Evolutionary conservation across 179 eudicot genomes (phyloP).

Genomic region (Spinacia oleracea): DNA sequence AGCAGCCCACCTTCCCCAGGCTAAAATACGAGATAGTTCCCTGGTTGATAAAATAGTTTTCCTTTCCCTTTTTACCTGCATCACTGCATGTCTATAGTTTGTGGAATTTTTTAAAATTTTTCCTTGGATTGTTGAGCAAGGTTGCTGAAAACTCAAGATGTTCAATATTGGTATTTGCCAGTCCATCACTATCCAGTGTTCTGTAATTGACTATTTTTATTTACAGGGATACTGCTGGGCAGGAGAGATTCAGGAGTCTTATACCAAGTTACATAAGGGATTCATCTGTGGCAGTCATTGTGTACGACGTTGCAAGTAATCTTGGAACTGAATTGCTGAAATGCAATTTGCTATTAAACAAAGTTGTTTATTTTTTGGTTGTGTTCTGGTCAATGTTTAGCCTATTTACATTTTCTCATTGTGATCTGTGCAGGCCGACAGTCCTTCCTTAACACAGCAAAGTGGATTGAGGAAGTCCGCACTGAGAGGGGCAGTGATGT

Average conservation of each 20-base stretch:
- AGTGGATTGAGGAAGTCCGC: constrained; percentile 82
- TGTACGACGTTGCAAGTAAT: constrained; percentile 74
- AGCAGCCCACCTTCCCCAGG: neutral
- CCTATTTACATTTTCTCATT: neutral
- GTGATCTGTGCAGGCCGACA: constrained; percentile 47
- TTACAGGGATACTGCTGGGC: constrained; percentile 79
- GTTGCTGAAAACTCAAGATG: neutral
- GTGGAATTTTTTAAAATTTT: neutral
- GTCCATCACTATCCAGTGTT: neutral
- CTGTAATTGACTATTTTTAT: constrained; percentile 6
- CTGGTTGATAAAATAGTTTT: neutral
- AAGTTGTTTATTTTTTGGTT: neutral
- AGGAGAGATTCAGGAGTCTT: constrained; percentile 79
- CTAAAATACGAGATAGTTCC: neutral
- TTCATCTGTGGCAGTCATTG: constrained; percentile 78
- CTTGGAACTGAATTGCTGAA: neutral
- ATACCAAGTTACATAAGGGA: constrained; percentile 81
- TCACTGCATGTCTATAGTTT: neutral
- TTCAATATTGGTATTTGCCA: neutral
- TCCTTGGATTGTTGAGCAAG: neutral
- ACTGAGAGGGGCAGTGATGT: constrained; percentile 91
- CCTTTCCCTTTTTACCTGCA: neutral
- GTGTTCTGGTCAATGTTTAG: neutral
- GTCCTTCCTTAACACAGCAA: constrained; percentile 64
- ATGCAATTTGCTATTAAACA: constrained; percentile 7